A percentile compares a stretch with the other conserved stretches of the same genome.
Conservation (phyloP, 495 filamentous ascomycete species). For the Xylaria palmicola region DNA sequence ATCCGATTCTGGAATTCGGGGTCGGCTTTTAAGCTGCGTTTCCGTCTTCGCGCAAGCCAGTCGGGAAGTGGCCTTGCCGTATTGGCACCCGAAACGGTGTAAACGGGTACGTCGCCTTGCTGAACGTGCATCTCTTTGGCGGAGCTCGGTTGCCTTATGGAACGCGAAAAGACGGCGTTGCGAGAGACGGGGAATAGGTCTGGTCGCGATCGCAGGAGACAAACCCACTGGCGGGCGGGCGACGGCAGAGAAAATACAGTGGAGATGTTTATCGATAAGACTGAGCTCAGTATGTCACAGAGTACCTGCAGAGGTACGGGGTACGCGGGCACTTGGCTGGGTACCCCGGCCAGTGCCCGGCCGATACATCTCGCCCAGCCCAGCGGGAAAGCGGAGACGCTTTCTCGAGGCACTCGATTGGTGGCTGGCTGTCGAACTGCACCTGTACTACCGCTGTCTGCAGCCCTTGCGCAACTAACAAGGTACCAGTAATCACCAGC, state of each 20-base stretch:
- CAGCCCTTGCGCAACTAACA: too few relatives aligned
- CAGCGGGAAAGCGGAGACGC: neutral
- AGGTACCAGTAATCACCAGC: too few relatives aligned
- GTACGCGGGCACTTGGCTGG: neutral
- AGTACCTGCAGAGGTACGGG: neutral
- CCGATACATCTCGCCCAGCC: neutral
- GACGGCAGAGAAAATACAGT: slow-evolving; percentile 16
- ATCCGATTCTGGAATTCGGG: slow-evolving; percentile 89
- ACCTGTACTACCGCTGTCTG: neutral
- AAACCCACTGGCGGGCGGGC: too few relatives aligned
- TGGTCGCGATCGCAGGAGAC: too few relatives aligned
- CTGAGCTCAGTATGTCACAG: neutral
- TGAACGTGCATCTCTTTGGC: slow-evolving; percentile 13
- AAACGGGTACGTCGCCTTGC: slow-evolving; percentile 85
- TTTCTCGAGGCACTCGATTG: neutral
- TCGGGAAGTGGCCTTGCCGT: slow-evolving; percentile 90
- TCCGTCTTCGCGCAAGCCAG: slow-evolving; percentile 87
- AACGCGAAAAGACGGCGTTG: neutral
- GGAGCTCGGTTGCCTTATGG: neutral
- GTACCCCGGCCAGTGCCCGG: neutral
- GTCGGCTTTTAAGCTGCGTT: slow-evolving; percentile 90
- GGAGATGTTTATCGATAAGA: slow-evolving; percentile 15
- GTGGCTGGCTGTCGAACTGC: neutral
- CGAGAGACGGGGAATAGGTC: neutral
- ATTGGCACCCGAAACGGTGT: slow-evolving; percentile 91